phyloP scores from a whole-genome alignment of 352 stramenopile genomes.

The Phytophthora macrochlamydospora region DNA sequence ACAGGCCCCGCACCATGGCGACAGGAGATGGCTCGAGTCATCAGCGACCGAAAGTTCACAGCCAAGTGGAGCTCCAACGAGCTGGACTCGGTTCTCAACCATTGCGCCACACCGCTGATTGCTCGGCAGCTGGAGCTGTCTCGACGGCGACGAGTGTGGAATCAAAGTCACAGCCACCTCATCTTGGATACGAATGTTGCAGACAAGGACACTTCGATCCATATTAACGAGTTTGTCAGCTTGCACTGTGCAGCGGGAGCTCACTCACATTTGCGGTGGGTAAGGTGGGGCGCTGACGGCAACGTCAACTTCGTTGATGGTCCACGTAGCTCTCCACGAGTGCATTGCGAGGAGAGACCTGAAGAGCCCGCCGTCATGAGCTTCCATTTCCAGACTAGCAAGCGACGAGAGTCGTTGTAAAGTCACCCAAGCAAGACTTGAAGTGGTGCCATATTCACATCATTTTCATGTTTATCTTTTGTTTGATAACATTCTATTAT shows the following conservation, averaged over 20 bases:
- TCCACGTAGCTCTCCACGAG: not conserved
- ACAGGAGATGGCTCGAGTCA: slow-evolving; percentile 2
- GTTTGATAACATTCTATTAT: too few relatives aligned
- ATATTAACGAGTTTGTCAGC: slow-evolving; percentile 30
- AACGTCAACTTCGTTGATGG: slow-evolving; percentile 13
- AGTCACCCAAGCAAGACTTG: too few relatives aligned
- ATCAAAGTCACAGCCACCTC: slow-evolving; percentile 4
- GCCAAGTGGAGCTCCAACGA: slow-evolving; percentile 27
- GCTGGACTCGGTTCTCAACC: slow-evolving; percentile 20
- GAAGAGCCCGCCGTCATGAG: not conserved
- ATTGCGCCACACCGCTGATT: slow-evolving; percentile 29
- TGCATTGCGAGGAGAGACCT: not conserved
- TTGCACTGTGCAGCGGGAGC: slow-evolving; percentile 27
- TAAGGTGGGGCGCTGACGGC: slow-evolving; percentile 29
- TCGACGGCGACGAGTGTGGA: slow-evolving; percentile 3
- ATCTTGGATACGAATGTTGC: not conserved
- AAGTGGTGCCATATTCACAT: too few relatives aligned
- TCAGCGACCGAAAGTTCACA: slow-evolving; percentile 17
- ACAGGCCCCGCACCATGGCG: slow-evolving; percentile 9
- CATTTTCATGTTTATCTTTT: too few relatives aligned
- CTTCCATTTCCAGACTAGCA: not conserved
- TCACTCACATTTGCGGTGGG: slow-evolving; percentile 21
- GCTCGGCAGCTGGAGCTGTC: slow-evolving; percentile 15
- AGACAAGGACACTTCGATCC: slow-evolving; percentile 8
- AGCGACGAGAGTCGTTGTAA: not conserved